Conservation (phyloP, 139 green algal species). For the Desmodesmus armatus region DNA sequence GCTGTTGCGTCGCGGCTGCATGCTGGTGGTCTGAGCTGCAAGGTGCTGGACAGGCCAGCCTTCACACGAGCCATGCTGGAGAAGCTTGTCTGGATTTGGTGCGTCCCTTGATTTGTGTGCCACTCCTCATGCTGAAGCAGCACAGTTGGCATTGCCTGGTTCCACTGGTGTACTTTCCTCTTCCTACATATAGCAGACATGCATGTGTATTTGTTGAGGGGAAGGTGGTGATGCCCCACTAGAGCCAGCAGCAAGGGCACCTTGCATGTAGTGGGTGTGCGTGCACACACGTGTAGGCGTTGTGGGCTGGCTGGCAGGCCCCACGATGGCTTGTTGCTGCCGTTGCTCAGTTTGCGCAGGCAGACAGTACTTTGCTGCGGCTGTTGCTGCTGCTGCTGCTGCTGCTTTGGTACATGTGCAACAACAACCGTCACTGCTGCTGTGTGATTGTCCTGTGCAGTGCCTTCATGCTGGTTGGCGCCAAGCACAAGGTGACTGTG, state of each 20-base stretch:
- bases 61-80: constrained; percentile 95
- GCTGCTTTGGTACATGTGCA: background rate
- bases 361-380: background rate
- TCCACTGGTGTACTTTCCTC: no score
- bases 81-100: constrained; percentile 99
- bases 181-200: no score
- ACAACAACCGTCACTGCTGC: background rate
- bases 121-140: no score
- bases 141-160: no score
- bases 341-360: background rate
- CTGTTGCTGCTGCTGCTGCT: constrained; percentile 29
- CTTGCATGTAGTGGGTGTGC: no score
- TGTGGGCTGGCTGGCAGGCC: no score
- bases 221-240: no score
- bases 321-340: background rate
- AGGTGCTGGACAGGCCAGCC: constrained; percentile 79
- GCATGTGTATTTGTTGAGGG: no score
- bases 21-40: constrained; percentile 87
- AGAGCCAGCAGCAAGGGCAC: no score
- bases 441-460: constrained; percentile 49
- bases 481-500: constrained; percentile 80
- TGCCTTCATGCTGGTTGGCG: constrained; percentile 96
- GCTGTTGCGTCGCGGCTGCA: constrained; percentile 84
- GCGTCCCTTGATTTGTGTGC: background rate
- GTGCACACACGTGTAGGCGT: no score